Base-by-base conservation (phyloP, 441 rosid genomes). In the Codiaeum variegatum region DNA sequence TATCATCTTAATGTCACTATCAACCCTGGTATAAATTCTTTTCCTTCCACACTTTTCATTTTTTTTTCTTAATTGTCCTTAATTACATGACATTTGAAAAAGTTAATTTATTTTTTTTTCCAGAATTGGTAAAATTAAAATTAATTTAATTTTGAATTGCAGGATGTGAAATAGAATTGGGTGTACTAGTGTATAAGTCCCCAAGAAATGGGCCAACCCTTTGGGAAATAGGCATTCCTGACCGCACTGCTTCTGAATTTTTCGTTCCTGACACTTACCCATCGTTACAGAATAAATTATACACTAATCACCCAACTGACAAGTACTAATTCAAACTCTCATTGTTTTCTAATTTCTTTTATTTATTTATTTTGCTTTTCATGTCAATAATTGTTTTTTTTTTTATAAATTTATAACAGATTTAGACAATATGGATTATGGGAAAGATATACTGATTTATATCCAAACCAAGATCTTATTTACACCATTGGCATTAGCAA, bases 151-250 rank as follows among this genome's bases (percentile, higher is more conserved):
- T n/a, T n/a, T n/a, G n/a, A n/a, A 36, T 36, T 42, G 51, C 86
- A 92, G 98, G 97, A 12, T 74, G 80, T 47, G 72, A 79, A 32
- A 82, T 85, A 40, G 83, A 87, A 26, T 5, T 88, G 79, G 90
- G 96, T 49, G 80, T 75, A 32, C 78, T 89, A 10, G 82, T 85
- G 11, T 87, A 83, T 77, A 80, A 88, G 75, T 94, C 96, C 58
- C 94, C 88, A 18, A 86, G 96, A 83, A 85, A 88, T 71, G 97
- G 98, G 15, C 91, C 95, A 16, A 94, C 98, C 0, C 52, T 92
- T 55, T 92, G 97, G 98, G 98, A 92, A 81, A 92, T 94, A 7
- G 98, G 96, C 51, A 72, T 85, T 62, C 91, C 97, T 47, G 87
- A 89, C 75, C 88, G 94, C 49, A 77, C 90, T 69, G 94, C 98